Conservation (phyloP, 108 stramenopile genomes). For the Skeletonema marinoi region DNA sequence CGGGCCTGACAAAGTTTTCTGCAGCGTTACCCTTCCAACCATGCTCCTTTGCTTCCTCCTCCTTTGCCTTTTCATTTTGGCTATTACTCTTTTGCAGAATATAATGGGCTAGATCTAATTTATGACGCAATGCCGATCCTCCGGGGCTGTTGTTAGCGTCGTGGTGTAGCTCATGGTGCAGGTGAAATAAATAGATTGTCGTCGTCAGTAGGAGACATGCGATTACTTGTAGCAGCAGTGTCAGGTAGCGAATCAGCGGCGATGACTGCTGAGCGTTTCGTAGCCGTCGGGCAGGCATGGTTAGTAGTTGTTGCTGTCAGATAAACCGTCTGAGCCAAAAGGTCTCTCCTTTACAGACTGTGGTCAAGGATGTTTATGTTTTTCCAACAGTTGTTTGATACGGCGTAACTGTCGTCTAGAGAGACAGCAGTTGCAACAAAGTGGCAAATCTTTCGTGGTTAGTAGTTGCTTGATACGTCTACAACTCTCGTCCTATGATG, state of each 20-base stretch:
- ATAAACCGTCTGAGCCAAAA: too few species aligned
- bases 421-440: too few species aligned
- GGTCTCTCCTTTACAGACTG: too few species aligned
- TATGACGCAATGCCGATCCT: conserved; percentile 30
- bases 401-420: too few species aligned
- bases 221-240: not conserved
- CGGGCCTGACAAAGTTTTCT: conserved; percentile 25
- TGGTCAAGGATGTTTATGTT: too few species aligned
- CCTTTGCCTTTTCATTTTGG: conserved; percentile 9
- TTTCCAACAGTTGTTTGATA: too few species aligned
- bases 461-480: too few species aligned
- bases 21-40: conserved; percentile 36
- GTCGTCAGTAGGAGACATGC: not conserved
- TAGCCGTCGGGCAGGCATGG: not conserved
- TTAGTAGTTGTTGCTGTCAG: not conserved
- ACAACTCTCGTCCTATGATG: too few species aligned
- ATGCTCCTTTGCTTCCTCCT: conserved; percentile 19
- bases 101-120: conserved; percentile 40
- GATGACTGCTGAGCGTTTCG: not conserved
- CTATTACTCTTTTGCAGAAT: conserved; percentile 20
- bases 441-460: too few species aligned
- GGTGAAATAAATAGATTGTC: not conserved
- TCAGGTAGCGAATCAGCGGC: not conserved
- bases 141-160: conserved; percentile 23
- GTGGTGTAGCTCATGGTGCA: too few species aligned